phyloP scores from a whole-genome alignment of 139 green algal genomes.

The Coelastrella sp. region DNA sequence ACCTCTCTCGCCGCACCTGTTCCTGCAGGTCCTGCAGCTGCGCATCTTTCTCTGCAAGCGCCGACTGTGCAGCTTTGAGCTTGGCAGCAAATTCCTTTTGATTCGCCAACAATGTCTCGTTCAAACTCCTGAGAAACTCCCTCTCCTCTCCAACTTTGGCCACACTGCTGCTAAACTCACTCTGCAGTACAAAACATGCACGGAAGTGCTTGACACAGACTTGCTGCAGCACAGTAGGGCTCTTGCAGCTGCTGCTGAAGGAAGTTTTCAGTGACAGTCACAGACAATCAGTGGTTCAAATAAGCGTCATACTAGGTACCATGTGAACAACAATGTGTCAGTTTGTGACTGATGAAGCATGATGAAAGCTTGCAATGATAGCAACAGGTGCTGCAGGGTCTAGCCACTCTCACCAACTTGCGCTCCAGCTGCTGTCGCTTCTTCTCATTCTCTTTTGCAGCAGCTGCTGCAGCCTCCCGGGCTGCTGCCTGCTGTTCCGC shows the following conservation, averaged over 20 bases:
- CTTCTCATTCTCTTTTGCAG: conserved; percentile 48
- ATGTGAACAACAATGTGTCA: background rate
- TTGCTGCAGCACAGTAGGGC: background rate
- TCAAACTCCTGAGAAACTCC: conserved; percentile 82
- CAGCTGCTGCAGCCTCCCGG: background rate
- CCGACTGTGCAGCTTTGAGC: conserved; percentile 50
- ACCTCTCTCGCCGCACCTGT: conserved; percentile 49
- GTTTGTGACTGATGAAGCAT: background rate
- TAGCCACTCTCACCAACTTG: conserved; percentile 61
- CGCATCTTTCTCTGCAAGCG: conserved; percentile 61
- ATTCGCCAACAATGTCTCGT: conserved; percentile 76
- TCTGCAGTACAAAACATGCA: conserved; percentile 45
- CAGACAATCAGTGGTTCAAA: background rate
- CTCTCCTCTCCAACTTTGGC: conserved; percentile 69
- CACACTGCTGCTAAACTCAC: conserved; percentile 48
- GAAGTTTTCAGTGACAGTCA: background rate
- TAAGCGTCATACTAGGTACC: background rate
- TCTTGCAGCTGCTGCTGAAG: background rate
- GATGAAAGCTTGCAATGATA: background rate
- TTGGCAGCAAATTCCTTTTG: conserved; percentile 64
- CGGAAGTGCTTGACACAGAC: background rate
- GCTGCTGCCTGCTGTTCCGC: conserved; percentile 38
- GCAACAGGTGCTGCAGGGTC: background rate
- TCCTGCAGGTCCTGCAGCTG: conserved; percentile 68
- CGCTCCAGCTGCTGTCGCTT: conserved; percentile 62